phyloP scores from a whole-genome alignment of 2,329 filamentous ascomycete species.

The Geosmithia flava region DNA sequence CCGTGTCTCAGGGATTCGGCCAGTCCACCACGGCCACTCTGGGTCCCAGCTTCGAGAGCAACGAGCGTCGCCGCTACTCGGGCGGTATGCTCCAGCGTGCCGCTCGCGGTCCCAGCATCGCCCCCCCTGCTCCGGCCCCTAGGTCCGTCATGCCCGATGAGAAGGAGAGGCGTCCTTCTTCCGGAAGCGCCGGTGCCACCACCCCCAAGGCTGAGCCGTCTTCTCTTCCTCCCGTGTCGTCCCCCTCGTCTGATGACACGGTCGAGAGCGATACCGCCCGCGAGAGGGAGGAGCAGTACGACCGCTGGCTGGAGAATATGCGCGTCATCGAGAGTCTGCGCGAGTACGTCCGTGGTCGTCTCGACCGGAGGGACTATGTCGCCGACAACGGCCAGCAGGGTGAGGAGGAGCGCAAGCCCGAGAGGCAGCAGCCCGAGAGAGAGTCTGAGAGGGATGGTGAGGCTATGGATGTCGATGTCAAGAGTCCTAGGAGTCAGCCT shows the following conservation, averaged over 20 bases:
- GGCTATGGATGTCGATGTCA: constrained; percentile 23
- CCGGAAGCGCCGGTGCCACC: constrained; percentile 22
- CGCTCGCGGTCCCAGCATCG: no score
- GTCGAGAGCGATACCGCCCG: constrained; percentile 37
- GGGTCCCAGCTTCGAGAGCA: constrained; percentile 51
- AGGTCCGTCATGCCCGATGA: constrained; percentile 2
- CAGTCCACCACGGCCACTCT: constrained; percentile 61
- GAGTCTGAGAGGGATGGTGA: constrained; percentile 10
- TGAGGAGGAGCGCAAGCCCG: neutral
- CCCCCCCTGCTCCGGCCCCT: no score
- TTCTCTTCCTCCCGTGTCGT: constrained; percentile 24
- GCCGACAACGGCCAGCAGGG: constrained; percentile 12
- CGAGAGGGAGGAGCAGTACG: constrained; percentile 50
- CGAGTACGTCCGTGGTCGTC: constrained; percentile 41
- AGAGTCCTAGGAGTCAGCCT: constrained; percentile 14
- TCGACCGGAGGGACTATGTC: constrained; percentile 44
- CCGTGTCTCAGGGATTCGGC: constrained; percentile 58
- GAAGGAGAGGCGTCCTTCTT: constrained; percentile 5
- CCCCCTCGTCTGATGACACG: constrained; percentile 41
- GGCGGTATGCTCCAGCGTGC: constrained; percentile 55
- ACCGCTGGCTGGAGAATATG: constrained; percentile 54
- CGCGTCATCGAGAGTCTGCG: constrained; percentile 51
- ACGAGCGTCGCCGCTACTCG: constrained; percentile 52
- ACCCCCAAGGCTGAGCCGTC: constrained; percentile 32
- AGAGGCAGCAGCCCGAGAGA: neutral